These are phyloP conservation scores for Ajuga reptans DNA, from an alignment of 305 asterid species.

Conservation along the genomic window DNA sequence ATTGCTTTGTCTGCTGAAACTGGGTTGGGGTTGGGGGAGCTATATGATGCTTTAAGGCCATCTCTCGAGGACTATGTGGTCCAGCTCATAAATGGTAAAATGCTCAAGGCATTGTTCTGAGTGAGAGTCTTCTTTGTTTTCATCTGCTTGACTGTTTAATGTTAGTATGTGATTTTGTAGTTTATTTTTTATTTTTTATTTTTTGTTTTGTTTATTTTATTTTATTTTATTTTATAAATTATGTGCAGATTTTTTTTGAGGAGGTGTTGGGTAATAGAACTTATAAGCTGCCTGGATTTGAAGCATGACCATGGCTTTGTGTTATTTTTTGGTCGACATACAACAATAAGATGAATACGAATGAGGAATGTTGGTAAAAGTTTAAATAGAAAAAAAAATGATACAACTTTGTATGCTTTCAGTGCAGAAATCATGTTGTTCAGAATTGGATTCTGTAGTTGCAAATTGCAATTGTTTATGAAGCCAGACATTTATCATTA, in stretches of 20 bases:
- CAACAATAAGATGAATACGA: background rate
- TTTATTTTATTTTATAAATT: background rate
- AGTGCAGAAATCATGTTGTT: background rate
- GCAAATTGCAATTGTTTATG: background rate
- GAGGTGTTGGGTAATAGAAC: background rate
- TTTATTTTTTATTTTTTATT: too few relatives aligned
- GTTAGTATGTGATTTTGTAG: background rate
- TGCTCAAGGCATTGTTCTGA: background rate
- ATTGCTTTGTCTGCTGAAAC: constrained; percentile 91
- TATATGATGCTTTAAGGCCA: constrained; percentile 62
- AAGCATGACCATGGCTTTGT: background rate
- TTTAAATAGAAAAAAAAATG: background rate
- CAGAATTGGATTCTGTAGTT: background rate
- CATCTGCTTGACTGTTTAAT: constrained; percentile 3
- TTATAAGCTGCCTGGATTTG: background rate
- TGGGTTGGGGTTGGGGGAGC: constrained; percentile 74
- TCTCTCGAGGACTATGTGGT: constrained; percentile 59
- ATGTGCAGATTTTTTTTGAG: background rate
- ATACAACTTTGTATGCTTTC: background rate
- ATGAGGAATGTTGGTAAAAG: background rate
- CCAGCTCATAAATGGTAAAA: constrained; percentile 40
- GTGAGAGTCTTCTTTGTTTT: background rate
- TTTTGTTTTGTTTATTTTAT: background rate
- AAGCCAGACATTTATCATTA: background rate
- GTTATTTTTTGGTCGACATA: background rate